Conservation (phyloP, 1,284 basidiomycete species). For the Nidula niveotomentosa region DNA sequence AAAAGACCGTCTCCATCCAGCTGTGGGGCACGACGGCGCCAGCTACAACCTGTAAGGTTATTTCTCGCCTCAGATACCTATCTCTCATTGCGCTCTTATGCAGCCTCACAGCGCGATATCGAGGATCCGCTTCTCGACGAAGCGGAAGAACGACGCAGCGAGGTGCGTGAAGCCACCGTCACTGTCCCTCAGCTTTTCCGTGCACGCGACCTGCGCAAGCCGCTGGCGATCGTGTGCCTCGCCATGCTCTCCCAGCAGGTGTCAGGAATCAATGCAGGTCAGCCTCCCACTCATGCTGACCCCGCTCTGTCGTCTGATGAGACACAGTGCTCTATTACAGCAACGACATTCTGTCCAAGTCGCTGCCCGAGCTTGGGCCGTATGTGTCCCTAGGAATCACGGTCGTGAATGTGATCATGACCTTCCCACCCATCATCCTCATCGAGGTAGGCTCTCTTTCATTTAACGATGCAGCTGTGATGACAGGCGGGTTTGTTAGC, state of each 20-base stretch:
- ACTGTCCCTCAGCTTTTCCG: slow-evolving; percentile 54
- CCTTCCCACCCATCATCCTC: slow-evolving; percentile 74
- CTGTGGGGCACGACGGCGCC: slow-evolving; percentile 46
- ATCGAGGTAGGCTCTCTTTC: slow-evolving; percentile 64
- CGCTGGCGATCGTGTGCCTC: slow-evolving; percentile 70
- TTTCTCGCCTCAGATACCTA: not conserved
- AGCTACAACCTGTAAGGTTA: slow-evolving; percentile 4
- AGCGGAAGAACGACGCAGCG: slow-evolving; percentile 30
- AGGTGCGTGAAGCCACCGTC: slow-evolving; percentile 30
- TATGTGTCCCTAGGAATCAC: slow-evolving; percentile 81
- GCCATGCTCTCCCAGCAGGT: slow-evolving; percentile 81
- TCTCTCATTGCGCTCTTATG: slow-evolving; percentile 7
- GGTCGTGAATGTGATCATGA: slow-evolving; percentile 73
- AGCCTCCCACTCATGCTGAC: slow-evolving; percentile 1
- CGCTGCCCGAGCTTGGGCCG: slow-evolving; percentile 75
- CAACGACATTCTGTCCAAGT: slow-evolving; percentile 79
- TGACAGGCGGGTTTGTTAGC: slow-evolving; percentile 33
- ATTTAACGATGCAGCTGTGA: not conserved
- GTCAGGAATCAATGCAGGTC: slow-evolving; percentile 62
- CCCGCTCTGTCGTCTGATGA: not conserved
- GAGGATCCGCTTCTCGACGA: slow-evolving; percentile 49
- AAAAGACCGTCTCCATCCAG: slow-evolving; percentile 40
- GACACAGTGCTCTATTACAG: slow-evolving; percentile 81
- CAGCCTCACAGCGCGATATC: slow-evolving; percentile 10
- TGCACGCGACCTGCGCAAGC: slow-evolving; percentile 58